Evolutionary conservation across 495 filamentous ascomycete genomes (phyloP).

Genomic region (Lophium mytilinum): DNA sequence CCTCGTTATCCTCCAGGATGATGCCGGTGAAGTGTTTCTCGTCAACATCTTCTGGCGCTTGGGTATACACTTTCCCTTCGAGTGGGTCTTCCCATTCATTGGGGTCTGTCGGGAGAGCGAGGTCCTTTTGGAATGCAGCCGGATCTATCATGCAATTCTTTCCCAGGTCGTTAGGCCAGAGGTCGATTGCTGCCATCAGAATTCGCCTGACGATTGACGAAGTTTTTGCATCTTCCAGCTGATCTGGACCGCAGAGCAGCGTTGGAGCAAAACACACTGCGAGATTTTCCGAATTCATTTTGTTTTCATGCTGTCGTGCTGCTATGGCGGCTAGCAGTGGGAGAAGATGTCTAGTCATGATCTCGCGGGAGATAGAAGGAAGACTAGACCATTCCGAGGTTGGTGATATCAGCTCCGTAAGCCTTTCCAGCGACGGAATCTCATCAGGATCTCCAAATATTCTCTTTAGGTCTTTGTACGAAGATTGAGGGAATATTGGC

Average conservation of each 20-base stretch:
- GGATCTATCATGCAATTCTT: constrained; percentile 24
- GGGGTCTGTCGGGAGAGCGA: constrained; percentile 25
- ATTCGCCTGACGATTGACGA: constrained; percentile 37
- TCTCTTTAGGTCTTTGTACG: constrained; percentile 36
- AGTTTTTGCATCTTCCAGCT: constrained; percentile 41
- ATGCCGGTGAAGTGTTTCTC: constrained; percentile 27
- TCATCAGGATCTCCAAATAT: constrained; percentile 28
- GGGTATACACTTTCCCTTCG: constrained; percentile 17
- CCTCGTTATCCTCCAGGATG: constrained; percentile 30
- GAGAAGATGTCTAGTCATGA: constrained; percentile 44
- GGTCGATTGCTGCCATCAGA: constrained; percentile 35
- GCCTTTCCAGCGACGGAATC: constrained; percentile 20
- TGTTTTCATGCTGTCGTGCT: constrained; percentile 37
- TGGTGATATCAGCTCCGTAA: constrained; percentile 30
- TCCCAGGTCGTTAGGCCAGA: constrained; percentile 30
- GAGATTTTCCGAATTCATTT: constrained; percentile 46
- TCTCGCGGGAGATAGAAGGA: constrained; percentile 34
- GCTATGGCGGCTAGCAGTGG: constrained; percentile 43
- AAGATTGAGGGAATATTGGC: constrained; percentile 41
- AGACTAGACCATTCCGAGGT: constrained; percentile 36
- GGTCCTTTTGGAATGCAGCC: constrained; percentile 21
- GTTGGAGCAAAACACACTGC: constrained; percentile 44
- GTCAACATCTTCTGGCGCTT: constrained; percentile 5
- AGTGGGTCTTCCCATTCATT: constrained; percentile 36
- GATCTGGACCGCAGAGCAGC: constrained; percentile 37